phyloP scores from a whole-genome alignment of 2,329 filamentous ascomycete genomes.

The Cercospora zeae-maydis region DNA sequence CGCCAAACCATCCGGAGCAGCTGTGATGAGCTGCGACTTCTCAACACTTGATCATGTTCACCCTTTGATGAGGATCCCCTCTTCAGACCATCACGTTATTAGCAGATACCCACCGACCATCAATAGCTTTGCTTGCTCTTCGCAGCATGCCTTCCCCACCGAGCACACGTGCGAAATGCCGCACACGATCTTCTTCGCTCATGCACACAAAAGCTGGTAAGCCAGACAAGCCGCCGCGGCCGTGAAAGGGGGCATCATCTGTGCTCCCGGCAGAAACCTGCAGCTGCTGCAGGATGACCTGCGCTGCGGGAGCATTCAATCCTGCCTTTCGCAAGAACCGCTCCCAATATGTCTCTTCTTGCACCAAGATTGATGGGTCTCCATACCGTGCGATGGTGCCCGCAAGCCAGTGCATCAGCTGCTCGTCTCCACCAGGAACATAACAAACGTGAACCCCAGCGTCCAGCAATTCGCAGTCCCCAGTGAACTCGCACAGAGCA shows the following conservation, averaged over 20 bases:
- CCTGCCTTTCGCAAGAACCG: conserved; percentile 62
- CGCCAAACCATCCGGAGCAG: neutral
- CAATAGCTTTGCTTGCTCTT: conserved; percentile 51
- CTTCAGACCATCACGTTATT: neutral
- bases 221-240: conserved; percentile 32
- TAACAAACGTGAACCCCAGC: conserved; percentile 39
- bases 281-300: conserved; percentile 55
- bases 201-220: conserved; percentile 58
- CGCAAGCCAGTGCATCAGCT: conserved; percentile 39
- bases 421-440: conserved; percentile 43
- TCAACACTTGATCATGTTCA: neutral
- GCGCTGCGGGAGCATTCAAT: conserved; percentile 69
- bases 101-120: conserved; percentile 36
- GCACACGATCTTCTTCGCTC: conserved; percentile 48
- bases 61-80: neutral
- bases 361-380: conserved; percentile 36
- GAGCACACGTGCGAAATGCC: conserved; percentile 51
- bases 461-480: conserved; percentile 45
- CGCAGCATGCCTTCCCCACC: conserved; percentile 54
- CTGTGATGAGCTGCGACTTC: neutral
- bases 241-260: neutral
- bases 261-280: conserved; percentile 27
- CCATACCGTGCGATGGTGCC: conserved; percentile 42
- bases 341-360: conserved; percentile 64
- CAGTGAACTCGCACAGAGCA: conserved; percentile 36